Evolutionary conservation across 352 stramenopile genomes (phyloP).

Genomic region (Globisporangium solare): DNA sequence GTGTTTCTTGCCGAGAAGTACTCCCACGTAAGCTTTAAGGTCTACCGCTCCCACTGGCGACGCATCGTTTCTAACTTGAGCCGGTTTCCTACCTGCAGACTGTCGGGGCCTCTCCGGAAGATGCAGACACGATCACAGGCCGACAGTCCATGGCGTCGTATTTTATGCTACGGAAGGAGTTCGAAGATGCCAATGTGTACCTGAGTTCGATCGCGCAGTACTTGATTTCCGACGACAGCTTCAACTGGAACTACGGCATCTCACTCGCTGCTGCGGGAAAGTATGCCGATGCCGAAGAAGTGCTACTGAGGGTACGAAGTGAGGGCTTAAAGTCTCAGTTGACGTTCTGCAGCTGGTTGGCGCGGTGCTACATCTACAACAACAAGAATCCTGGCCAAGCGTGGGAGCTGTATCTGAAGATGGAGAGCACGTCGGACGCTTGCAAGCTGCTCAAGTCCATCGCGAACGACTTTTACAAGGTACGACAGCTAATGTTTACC

Average conservation of each 20-base stretch:
- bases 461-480: constrained; percentile 66
- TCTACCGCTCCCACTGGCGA: neutral
- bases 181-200: constrained; percentile 59
- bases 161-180: constrained; percentile 63
- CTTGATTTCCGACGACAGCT: constrained; percentile 44
- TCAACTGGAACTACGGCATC: constrained; percentile 81
- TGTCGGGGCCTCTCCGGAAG: constrained; percentile 36
- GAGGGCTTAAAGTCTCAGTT: constrained; percentile 25
- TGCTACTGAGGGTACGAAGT: constrained; percentile 45
- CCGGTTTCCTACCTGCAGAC: constrained; percentile 12
- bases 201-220: constrained; percentile 60
- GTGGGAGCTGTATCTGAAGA: constrained; percentile 65
- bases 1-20: constrained; percentile 72
- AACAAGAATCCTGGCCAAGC: constrained; percentile 22
- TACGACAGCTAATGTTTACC: neutral
- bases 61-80: neutral
- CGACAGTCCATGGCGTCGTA: constrained; percentile 73
- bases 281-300: constrained; percentile 48
- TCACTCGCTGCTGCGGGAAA: constrained; percentile 42
- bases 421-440: constrained; percentile 41
- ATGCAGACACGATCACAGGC: constrained; percentile 62
- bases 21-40: constrained; percentile 33
- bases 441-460: constrained; percentile 58
- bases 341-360: constrained; percentile 49
- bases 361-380: constrained; percentile 48